phyloP scores from a whole-genome alignment of 768 basidiomycete genomes.

The Boletellus ananiceps region DNA sequence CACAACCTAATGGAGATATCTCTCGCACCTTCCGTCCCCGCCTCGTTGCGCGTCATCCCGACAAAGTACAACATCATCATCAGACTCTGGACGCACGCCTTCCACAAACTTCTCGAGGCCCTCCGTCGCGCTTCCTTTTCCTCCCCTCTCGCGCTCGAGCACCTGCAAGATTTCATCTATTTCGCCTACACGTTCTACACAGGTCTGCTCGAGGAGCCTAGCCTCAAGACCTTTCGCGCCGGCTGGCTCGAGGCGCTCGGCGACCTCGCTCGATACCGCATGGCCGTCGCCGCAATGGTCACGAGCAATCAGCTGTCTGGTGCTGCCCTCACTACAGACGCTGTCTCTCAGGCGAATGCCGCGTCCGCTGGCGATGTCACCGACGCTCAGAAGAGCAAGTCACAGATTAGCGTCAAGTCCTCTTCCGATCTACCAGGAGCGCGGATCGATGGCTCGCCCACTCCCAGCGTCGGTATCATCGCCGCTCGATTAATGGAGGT shows the following conservation, averaged over 20 bases:
- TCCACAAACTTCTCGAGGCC: constrained; percentile 86
- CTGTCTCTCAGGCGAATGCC: constrained; percentile 45
- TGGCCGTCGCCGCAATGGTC: constrained; percentile 90
- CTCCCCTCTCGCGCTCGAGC: constrained; percentile 68
- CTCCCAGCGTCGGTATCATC: constrained; percentile 78
- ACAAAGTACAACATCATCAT: constrained; percentile 94
- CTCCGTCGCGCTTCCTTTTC: constrained; percentile 80
- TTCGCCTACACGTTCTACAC: constrained; percentile 95
- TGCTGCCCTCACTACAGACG: constrained; percentile 49
- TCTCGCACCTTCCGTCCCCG: constrained; percentile 80
- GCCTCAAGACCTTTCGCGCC: constrained; percentile 61
- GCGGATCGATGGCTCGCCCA: constrained; percentile 59
- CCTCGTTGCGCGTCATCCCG: constrained; percentile 84
- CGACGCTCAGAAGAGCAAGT: constrained; percentile 36
- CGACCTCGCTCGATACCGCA: constrained; percentile 90
- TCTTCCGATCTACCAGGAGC: constrained; percentile 48
- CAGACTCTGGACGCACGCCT: constrained; percentile 87
- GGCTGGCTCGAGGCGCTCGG: constrained; percentile 97
- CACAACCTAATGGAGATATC: constrained; percentile 85
- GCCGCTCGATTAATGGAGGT: constrained; percentile 81
- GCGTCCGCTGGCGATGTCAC: constrained; percentile 22
- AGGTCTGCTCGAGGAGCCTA: constrained; percentile 77
- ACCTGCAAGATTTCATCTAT: constrained; percentile 91
- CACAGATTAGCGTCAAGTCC: constrained; percentile 20
- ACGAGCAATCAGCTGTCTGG: constrained; percentile 44